Conservation (phyloP, 2,329 filamentous ascomycete genomes). For the Monilinia fructigena region DNA sequence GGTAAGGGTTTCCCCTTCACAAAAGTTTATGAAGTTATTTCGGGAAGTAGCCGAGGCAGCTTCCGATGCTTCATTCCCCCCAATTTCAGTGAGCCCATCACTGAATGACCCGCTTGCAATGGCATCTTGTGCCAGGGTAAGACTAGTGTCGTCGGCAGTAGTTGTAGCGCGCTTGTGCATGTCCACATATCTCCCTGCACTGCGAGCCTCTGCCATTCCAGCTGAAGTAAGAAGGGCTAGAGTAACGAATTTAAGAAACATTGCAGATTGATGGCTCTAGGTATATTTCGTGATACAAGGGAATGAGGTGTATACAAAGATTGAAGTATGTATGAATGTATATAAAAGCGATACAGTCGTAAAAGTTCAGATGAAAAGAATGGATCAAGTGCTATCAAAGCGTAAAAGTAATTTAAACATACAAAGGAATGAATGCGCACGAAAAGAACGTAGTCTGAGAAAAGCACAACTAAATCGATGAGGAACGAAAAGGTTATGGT, state of each 20-base stretch:
- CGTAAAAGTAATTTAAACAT: constrained; percentile 13
- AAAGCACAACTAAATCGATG: constrained; percentile 6
- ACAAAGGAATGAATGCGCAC: constrained; percentile 7
- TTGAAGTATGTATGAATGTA: constrained; percentile 1
- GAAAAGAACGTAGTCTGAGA: constrained; percentile 10
- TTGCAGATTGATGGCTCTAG: neutral
- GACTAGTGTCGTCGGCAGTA: constrained; percentile 6
- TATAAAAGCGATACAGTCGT: constrained; percentile 18
- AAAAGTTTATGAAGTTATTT: constrained; percentile 39
- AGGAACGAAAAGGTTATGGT: neutral
- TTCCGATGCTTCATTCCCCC: constrained; percentile 27
- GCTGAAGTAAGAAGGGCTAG: constrained; percentile 26
- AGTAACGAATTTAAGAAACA: constrained; percentile 26
- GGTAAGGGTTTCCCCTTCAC: constrained; percentile 47
- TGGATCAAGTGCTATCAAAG: constrained; percentile 21
- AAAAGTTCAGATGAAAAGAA: constrained; percentile 3
- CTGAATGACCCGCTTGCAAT: constrained; percentile 31
- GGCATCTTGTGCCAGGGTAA: constrained; percentile 22
- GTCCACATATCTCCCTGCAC: constrained; percentile 18
- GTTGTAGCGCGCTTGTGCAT: constrained; percentile 10
- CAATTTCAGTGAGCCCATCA: constrained; percentile 29
- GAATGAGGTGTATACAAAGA: neutral
- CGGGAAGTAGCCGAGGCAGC: constrained; percentile 31
- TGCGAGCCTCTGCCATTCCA: constrained; percentile 21
- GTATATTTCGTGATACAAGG: neutral